Base-by-base conservation (phyloP, 352 stramenopile species). In the Globisporangium perplexum region DNA sequence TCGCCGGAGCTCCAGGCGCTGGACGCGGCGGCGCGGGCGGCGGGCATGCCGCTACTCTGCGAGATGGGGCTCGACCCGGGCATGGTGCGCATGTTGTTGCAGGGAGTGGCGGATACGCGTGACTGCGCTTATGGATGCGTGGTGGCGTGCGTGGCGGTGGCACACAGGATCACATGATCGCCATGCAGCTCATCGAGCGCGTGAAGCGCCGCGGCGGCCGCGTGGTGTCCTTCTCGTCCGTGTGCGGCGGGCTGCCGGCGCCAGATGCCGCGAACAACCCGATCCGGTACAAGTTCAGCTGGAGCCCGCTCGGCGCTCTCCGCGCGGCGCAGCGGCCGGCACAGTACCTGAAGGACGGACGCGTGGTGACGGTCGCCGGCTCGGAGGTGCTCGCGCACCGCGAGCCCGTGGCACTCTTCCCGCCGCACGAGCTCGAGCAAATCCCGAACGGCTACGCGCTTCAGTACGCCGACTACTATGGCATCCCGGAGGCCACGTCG, bases 221-320 rank as follows among this genome's bases (percentile, higher is more conserved):
- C 31, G 65, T 97, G n/a, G 63, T 60, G 5, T 69, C 55, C 36
- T 96, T 97, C 56, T 76, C 71, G 15, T 96, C 85, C 47, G 70
- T 95, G 12, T 96, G 87, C 57, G 90, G 90, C 28, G 90, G 90
- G 12, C 66, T 97, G 14, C 86, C 86, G 15, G 77, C 86, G 24
- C 88, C 90, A 14, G 84, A 94, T 55, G 84, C 82, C 4, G 84
- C 84, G 20, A 81, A 96, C 59, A 97, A 96, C 56, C 85, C 85
- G n/a, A 72, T 96, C 49, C 77, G 83, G 55, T 97, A 97, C 63
- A 97, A 97, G 63, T 96, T 97, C 57, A 95, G 81, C 44, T 97
- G 90, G 90, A 90, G 74, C 54, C 90, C 90, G n/a, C 67, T 77
- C 10, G 89, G 87, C 38, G 66, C 69, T 26, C 36, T 78, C 20